Evolutionary conservation across 306 rosid genomes (phyloP), one percentile per base, ranked within the genome.

Genomic region (Cyamopsis tetragonoloba): DNA sequence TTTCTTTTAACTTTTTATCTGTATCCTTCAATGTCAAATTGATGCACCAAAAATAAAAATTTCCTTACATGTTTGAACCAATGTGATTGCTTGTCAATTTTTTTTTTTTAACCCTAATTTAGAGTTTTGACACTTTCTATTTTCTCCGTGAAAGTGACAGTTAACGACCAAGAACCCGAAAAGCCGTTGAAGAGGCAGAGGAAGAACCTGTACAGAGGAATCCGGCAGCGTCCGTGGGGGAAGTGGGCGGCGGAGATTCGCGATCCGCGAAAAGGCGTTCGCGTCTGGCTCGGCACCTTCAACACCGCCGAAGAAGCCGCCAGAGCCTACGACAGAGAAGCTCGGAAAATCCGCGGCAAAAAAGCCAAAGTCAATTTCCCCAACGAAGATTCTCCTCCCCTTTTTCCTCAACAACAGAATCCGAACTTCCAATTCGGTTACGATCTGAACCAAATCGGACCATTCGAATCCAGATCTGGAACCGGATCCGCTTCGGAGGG

Each of bases 181-280:
- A 86, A 84, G 75, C 88, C 89, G 1, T 24, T 34, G 31, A 87
- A 87, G 79, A 79, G 81, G 78, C 86, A 79, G 78, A 85, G 95
- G 86, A 91, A 87, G 82, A 91, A 87, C 56, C 75, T 84, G 0
- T 91, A 85, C 86, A 75, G 97, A 72, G 97, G 97, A 22, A 87
- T 86, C 6, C 80, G 95, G 64, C 97, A 82, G 69, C 85, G 97
- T 0, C 97, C 97, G 0, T 91, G 95, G 95, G 97, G 97, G 0
- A 91, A 91, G 84, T 87, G 95, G 95, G 97, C 97, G 0, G 84
- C 97, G 0, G 97, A 91, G 88, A 91, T 91, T 53, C 92, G 97
- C 4, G 97, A 87, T 15, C 97, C 97, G 0, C 74, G 92, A 41
- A 91, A 87, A 78, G 95, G 97, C 18, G 82, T 82, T 22, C 89